Evolutionary conservation across 257 asterid genomes (phyloP), one percentile per base, ranked within the genome.

Genomic region (Nicotiana obtusifolia): DNA sequence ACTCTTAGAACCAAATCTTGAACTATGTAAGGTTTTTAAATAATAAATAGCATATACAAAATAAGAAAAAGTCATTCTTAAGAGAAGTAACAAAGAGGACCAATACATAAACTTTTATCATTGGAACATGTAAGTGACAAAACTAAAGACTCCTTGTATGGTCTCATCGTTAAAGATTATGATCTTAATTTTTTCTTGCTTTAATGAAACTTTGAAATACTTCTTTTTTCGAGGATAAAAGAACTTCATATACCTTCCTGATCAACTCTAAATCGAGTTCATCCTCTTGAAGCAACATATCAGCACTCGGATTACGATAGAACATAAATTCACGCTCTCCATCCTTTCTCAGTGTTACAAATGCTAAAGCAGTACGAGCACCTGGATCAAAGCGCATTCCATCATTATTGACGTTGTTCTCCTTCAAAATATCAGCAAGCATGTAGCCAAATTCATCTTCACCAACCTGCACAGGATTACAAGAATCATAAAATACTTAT

Each of bases 281-380:
- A 19, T 84, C 77, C 82, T 89, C 97, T 82, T 86, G 83, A 78
- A 96, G 93, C 84, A 96, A 87, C 99, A 96, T 96, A 85, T 96
- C 99, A 57, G 99, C 99, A 86, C 98, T 96, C 52, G 99, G 99
- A 81, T 96, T 96, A 80, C 98, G 98, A 44, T 94, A 96, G 81
- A 96, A 96, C 98, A 96, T 96, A 92, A 96, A 96, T 77, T 96
- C 99, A 0, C 98, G 97, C 78, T 96, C 99, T 82, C 99, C 99
- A 80, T 94, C 98, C 37, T 91, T 93, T 88, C 93, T 91, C 81
- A 96, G 92, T 31, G 98, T 96, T 67, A 96, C 98, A 78, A 96
- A 96, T 11, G 98, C 99, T 84, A 96, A 85, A 85, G 99, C 99
- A 69, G 98, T 96, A 56, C 99, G 95, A 82, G 99, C 99, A 80